Percentiles rank a stretch among this genome's conserved stretches.
Evolutionary conservation across 352 stramenopile species (phyloP).

Genomic region (Globisporangium orthogonon): DNA sequence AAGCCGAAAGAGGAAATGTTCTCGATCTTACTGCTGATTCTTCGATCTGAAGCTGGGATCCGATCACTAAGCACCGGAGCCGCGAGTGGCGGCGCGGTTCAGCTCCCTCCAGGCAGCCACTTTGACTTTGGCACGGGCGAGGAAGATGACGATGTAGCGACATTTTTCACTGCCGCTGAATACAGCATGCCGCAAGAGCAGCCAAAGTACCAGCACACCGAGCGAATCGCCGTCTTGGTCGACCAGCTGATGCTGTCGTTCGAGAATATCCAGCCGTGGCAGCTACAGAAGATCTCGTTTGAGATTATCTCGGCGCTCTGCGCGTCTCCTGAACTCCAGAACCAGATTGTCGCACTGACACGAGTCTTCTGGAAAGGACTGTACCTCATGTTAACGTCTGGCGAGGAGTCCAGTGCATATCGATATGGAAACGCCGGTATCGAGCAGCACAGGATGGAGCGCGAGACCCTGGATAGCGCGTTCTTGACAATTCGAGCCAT

Average conservation of each 20-base stretch:
- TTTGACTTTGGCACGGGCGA: constrained; percentile 30
- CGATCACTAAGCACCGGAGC: constrained; percentile 23
- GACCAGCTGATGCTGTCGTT: constrained; percentile 63
- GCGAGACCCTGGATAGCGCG: constrained; percentile 66
- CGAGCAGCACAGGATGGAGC: constrained; percentile 49
- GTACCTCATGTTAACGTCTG: constrained; percentile 67
- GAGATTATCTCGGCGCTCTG: constrained; percentile 71
- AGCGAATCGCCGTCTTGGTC: constrained; percentile 52
- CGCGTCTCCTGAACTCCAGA: constrained; percentile 37
- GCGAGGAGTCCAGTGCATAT: constrained; percentile 43
- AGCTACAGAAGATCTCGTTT: constrained; percentile 73
- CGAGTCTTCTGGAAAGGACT: constrained; percentile 75
- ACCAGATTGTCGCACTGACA: constrained; percentile 58
- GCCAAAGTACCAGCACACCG: constrained; percentile 24
- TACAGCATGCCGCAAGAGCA: constrained; percentile 31
- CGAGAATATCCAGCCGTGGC: constrained; percentile 72
- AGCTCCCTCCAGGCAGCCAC: constrained; percentile 14
- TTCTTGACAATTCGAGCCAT: constrained; percentile 59
- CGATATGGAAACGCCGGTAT: constrained; percentile 21
- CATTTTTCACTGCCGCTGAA: constrained; percentile 49
- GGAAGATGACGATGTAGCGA: constrained; percentile 39
- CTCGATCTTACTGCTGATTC: constrained; percentile 39
- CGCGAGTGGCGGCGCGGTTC: background rate
- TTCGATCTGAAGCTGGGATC: constrained; percentile 42
- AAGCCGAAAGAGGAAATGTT: constrained; percentile 48